Evolutionary conservation across 495 filamentous ascomycete species (phyloP).

Genomic region (Penicillium verhagenii): DNA sequence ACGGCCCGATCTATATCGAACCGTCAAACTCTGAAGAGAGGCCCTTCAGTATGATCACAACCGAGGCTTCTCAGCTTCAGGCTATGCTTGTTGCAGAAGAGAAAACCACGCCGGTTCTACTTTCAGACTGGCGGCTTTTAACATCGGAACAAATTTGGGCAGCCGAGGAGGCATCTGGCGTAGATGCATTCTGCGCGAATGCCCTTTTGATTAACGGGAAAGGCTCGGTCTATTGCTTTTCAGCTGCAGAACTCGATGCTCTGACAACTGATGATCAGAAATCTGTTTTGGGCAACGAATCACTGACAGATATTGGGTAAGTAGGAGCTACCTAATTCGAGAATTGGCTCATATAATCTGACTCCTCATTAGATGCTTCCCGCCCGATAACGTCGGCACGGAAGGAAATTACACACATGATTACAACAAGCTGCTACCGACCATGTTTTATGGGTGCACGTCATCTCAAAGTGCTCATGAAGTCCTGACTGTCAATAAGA

Average conservation of each 20-base stretch:
- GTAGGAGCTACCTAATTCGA: neutral
- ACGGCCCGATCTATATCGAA: conserved; percentile 51
- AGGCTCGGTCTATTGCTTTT: conserved; percentile 47
- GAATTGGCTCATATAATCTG: neutral
- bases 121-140: conserved; percentile 56
- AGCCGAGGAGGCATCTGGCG: conserved; percentile 35
- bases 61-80: conserved; percentile 31
- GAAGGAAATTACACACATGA: conserved; percentile 26
- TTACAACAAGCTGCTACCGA: conserved; percentile 18
- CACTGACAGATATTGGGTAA: conserved; percentile 52
- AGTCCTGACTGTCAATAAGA: conserved; percentile 27
- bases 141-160: conserved; percentile 47
- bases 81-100: conserved; percentile 48
- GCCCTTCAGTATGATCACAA: conserved; percentile 49
- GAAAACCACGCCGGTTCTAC: conserved; percentile 42
- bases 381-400: conserved; percentile 11
- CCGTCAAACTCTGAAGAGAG: conserved; percentile 27
- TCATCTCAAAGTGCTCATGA: conserved; percentile 29
- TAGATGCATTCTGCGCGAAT: conserved; percentile 47
- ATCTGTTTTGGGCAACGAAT: conserved; percentile 24
- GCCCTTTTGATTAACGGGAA: conserved; percentile 57
- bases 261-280: conserved; percentile 29
- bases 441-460: conserved; percentile 32
- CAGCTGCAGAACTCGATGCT: conserved; percentile 34
- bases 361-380: conserved; percentile 17